A percentile compares a stretch with the other conserved stretches of the same genome.
phyloP scores from a whole-genome alignment of 108 stramenopile genomes.

The Cyclotella kingstonii region DNA sequence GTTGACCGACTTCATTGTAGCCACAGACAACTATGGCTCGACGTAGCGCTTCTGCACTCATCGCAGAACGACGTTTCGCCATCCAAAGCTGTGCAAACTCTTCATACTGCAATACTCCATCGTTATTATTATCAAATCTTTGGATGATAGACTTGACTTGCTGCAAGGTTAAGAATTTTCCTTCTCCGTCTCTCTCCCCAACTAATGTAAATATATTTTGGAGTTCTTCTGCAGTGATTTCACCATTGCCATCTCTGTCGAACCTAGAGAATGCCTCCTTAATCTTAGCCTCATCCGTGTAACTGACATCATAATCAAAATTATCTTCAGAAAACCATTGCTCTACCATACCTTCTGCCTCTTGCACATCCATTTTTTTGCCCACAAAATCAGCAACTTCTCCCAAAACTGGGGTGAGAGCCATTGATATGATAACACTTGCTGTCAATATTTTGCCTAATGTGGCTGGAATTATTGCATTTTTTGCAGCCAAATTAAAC shows the following conservation, averaged over 20 bases:
- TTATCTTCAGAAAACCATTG: slow-evolving; percentile 43
- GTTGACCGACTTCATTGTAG: slow-evolving; percentile 52
- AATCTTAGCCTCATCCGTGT: slow-evolving; percentile 47
- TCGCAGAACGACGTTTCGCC: slow-evolving; percentile 46
- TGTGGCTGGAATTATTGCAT: slow-evolving; percentile 52
- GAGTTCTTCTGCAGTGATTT: slow-evolving; percentile 49
- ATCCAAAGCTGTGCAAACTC: slow-evolving; percentile 49
- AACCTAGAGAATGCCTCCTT: slow-evolving; percentile 62
- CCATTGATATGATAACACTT: slow-evolving; percentile 80
- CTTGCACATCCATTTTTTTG: slow-evolving; percentile 47
- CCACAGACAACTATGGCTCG: slow-evolving; percentile 56
- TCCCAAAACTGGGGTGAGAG: slow-evolving; percentile 64
- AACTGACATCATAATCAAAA: slow-evolving; percentile 51
- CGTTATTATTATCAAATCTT: slow-evolving; percentile 43
- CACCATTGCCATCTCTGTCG: slow-evolving; percentile 67
- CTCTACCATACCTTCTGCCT: slow-evolving; percentile 12
- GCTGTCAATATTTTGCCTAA: slow-evolving; percentile 60
- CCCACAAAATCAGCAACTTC: slow-evolving; percentile 62
- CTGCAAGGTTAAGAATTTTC: slow-evolving; percentile 46
- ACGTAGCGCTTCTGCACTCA: slow-evolving; percentile 40
- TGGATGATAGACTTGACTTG: slow-evolving; percentile 42
- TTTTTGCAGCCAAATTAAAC: slow-evolving; percentile 65
- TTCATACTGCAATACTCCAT: slow-evolving; percentile 46
- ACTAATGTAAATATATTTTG: slow-evolving; percentile 39
- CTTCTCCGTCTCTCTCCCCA: slow-evolving; percentile 53